phyloP scores from a whole-genome alignment of 805 yeast species.

The Starmerella khaoyaiensis region DNA sequence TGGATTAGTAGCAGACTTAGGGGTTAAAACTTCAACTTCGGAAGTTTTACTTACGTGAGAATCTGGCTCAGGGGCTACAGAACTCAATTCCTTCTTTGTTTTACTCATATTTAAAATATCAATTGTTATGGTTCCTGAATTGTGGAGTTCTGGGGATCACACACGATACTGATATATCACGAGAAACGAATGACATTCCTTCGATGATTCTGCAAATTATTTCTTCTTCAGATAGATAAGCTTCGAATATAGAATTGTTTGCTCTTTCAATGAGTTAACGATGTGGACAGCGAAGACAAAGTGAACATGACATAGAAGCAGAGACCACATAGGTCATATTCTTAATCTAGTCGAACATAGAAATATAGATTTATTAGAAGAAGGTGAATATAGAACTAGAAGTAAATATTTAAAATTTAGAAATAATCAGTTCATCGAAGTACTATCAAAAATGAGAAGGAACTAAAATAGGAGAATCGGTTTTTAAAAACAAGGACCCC shows the following conservation, averaged over 20 bases:
- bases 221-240: background rate
- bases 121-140: background rate
- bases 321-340: background rate
- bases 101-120: background rate
- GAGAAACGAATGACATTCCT: background rate
- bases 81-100: background rate
- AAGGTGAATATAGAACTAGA: too few relatives aligned
- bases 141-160: conserved; percentile 1
- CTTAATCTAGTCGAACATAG: too few relatives aligned
- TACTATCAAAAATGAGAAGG: too few relatives aligned
- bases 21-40: too few relatives aligned
- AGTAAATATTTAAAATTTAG: too few relatives aligned
- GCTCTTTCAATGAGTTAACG: conserved; percentile 8
- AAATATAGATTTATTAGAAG: too few relatives aligned
- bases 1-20: background rate
- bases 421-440: too few relatives aligned
- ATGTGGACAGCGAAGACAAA: conserved; percentile 46
- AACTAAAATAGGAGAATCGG: too few relatives aligned
- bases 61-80: conserved; percentile 14
- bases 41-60: background rate
- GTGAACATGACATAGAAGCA: background rate
- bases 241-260: conserved; percentile 19
- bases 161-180: background rate
- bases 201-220: background rate
- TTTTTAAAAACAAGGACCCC: too few relatives aligned